Base-by-base conservation (phyloP, 768 basidiomycete genomes). In the Cystofilobasidium capitatum region DNA sequence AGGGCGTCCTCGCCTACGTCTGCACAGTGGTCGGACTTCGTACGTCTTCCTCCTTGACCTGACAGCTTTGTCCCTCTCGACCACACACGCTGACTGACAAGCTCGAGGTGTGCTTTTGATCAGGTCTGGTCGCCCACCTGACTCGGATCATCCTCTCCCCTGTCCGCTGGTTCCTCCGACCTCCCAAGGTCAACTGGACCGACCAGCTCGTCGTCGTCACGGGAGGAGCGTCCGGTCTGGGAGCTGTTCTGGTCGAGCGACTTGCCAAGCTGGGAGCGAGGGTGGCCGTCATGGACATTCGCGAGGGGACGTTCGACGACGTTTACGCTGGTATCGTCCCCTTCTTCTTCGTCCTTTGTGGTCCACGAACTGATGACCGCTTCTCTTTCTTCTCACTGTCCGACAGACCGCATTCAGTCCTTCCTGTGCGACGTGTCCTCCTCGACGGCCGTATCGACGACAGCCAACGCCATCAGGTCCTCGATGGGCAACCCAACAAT, bases 201-300 rank as follows among this genome's bases (percentile, higher is more conserved):
- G 85, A 91, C 55, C 89, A 97, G 77, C 84, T 94, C 64, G 86
- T 97, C 6, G 80, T 97, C 44, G 81, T 98, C 65, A 97, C 94
- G 9, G 94, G 94, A 62, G 93, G 92, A 29, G 81, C 91, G 8
- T 91, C 89, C 36, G 94, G 94, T 6, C 81, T 97, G 31, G 94
- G 94, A 35, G 88, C 88, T 74, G 79, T 93, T 1, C 81, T 96
- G 7, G 91, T 91, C 20, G 88, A 91, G 72, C 91, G 91, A 0
- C 80, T 97, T 24, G 89, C 90, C 0, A 83, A 86, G 65, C 83
- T 88, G 62, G 88, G 86, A 71, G 88, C 89, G 22, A 84, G 81
- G 9, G 89, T 94, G 0, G 86, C 89, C 13, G 89, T 96, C 24
- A 83, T 97, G 13, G 92, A 94, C 75, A 79, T 91, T 70, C 84